Evolutionary conservation across 2,329 filamentous ascomycete species (phyloP).

Genomic region (Emmonsia crescens): DNA sequence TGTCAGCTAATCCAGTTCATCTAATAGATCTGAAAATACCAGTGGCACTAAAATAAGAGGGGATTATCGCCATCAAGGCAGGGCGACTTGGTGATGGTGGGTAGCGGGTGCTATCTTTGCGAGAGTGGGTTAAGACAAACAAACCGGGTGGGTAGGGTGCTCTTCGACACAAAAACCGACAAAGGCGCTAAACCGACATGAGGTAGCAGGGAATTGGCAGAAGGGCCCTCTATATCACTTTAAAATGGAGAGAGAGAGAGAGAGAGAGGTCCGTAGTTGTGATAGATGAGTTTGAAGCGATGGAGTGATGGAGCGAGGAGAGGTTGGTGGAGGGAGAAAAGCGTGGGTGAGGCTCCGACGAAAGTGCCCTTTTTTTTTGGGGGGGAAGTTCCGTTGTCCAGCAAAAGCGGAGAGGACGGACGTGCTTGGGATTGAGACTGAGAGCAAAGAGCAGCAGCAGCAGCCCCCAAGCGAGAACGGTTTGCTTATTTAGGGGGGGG

Average conservation of each 20-base stretch:
- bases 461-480: neutral
- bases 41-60: slow-evolving; percentile 6
- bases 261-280: slow-evolving; percentile 2
- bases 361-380: neutral
- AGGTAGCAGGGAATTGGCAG: slow-evolving; percentile 6
- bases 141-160: slow-evolving; percentile 5
- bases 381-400: neutral
- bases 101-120: neutral
- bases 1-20: neutral
- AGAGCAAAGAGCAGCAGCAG: neutral
- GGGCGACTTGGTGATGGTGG: slow-evolving; percentile 1
- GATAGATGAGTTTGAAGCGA: neutral
- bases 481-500: neutral
- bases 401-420: slow-evolving; percentile 4
- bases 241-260: slow-evolving; percentile 3
- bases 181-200: slow-evolving; percentile 7
- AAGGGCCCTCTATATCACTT: slow-evolving; percentile 12
- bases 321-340: neutral
- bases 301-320: neutral
- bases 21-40: neutral
- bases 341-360: slow-evolving; percentile 2
- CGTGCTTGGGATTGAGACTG: too few species aligned
- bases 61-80: slow-evolving; percentile 7
- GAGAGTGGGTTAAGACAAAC: neutral
- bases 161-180: slow-evolving; percentile 2